Base-by-base conservation (phyloP, 306 rosid genomes). In the Lathyrus tuberosus region DNA sequence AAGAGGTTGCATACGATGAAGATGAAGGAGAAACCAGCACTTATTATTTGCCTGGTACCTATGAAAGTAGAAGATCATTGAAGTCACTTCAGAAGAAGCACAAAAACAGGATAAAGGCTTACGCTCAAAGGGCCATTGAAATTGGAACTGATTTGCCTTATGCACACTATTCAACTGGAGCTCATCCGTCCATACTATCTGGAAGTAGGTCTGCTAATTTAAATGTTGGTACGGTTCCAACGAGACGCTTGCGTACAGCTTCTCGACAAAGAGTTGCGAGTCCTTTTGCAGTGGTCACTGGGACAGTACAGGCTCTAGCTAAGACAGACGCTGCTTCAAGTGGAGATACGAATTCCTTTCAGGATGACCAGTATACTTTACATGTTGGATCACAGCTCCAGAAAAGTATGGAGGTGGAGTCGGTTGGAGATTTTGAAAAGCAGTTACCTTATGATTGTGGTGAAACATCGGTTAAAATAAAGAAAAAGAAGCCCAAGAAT, bases 241-340 rank as follows among this genome's bases (percentile, higher is more conserved):
- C 90, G 17, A 95, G 87, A 81, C 97, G 96, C 42, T 56, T 79
- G 80, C 99, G 99, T 41, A 95, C 97, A 67, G 96, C 96, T 51
- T 52, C 93, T 57, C 85, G 99, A 79, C 99, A 89, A 73, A 91
- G 99, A 86, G 86, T 89, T 77, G 63, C 81, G 47, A 86, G 91
- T 88, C 97, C 97, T 73, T 88, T 84, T 74, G 44, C 89, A 69
- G 76, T 64, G 67, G 80, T 79, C 80, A 46, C 83, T 72, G 92
- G 87, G 77, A 77, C 79, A 68, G 35, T 68, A 48, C 93, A 87
- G 72, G 79, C 85, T 81, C 96, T 79, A 80, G 81, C 80, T 62
- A 95, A 86, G 85, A 82, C 92, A 51, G 99, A 95, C 76, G 99
- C 96, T 84, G 96, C 96, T 84, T 95, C 97, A 18, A 95, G 99